Conservation (phyloP, 2,329 filamentous ascomycete genomes). For the Cryphonectria japonica region DNA sequence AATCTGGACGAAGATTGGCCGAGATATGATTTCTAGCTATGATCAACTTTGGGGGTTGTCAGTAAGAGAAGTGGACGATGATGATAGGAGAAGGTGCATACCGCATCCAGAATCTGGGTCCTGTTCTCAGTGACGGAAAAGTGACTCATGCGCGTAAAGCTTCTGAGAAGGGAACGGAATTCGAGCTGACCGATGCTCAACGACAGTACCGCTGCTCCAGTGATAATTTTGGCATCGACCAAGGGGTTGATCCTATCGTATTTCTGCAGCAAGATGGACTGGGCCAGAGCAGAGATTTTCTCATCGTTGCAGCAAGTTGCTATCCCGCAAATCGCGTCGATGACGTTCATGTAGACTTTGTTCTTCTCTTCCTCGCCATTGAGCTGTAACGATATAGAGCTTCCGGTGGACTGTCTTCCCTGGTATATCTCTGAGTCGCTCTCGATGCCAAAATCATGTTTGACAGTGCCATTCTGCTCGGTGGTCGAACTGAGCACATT, state of each 20-base stretch:
- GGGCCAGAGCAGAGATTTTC: conserved; percentile 89
- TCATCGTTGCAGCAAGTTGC: conserved; percentile 80
- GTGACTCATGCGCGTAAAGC: conserved; percentile 76
- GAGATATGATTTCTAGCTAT: conserved; percentile 82
- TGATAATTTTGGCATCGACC: conserved; percentile 85
- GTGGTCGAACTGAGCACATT: conserved; percentile 84
- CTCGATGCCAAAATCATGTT: conserved; percentile 42
- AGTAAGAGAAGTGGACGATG: not conserved
- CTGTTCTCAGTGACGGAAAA: conserved; percentile 74
- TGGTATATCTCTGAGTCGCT: conserved; percentile 52
- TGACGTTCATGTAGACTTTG: conserved; percentile 80
- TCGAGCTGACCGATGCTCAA: conserved; percentile 78
- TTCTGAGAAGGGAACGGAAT: conserved; percentile 82
- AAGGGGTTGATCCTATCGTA: conserved; percentile 79
- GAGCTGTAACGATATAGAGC: conserved; percentile 77
- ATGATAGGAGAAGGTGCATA: conserved; percentile 46
- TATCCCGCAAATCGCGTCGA: conserved; percentile 93
- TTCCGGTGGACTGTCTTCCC: conserved; percentile 66
- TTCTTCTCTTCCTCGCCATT: conserved; percentile 79
- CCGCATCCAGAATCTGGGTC: conserved; percentile 69
- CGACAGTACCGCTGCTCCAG: conserved; percentile 77
- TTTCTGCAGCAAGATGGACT: conserved; percentile 97
- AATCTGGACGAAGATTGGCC: conserved; percentile 66
- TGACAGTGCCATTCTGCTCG: conserved; percentile 42
- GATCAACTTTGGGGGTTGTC: conserved; percentile 55